These are phyloP conservation scores for Colletotrichum cereale DNA, from an alignment of 2,329 filamentous ascomycete species.

Conservation along the genomic window DNA sequence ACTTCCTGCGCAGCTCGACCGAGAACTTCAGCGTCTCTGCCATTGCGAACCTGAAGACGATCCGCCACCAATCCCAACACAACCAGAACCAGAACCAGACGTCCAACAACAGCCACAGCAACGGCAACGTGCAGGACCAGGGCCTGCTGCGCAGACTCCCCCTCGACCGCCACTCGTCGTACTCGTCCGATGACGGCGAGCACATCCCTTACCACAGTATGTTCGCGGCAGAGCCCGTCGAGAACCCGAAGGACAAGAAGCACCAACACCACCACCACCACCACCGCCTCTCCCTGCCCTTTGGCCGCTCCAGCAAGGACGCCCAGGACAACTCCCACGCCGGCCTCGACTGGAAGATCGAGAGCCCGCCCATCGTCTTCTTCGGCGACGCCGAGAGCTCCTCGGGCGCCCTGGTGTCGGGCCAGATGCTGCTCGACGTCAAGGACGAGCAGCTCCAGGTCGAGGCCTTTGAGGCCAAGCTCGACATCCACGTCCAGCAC, in stretches of 20 bases:
- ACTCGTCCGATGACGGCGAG: conserved; percentile 41
- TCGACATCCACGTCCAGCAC: conserved; percentile 78
- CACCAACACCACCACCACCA: conserved; percentile 46
- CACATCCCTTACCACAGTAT: conserved; percentile 39
- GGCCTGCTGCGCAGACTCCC: conserved; percentile 29
- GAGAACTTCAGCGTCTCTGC: conserved; percentile 52
- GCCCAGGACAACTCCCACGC: conserved; percentile 54
- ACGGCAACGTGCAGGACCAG: conserved; percentile 25
- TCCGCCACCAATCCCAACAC: conserved; percentile 44
- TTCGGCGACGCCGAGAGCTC: conserved; percentile 81
- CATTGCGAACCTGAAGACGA: conserved; percentile 63
- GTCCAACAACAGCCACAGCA: conserved; percentile 7
- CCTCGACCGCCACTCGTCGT: conserved; percentile 37
- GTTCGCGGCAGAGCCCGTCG: conserved; percentile 35
- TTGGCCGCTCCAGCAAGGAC: conserved; percentile 54
- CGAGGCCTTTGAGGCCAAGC: conserved; percentile 72
- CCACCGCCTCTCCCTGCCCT: conserved; percentile 56
- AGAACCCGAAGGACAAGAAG: conserved; percentile 48
- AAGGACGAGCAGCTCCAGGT: conserved; percentile 74
- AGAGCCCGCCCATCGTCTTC: conserved; percentile 89
- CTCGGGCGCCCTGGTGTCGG: conserved; percentile 86
- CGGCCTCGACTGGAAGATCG: conserved; percentile 71
- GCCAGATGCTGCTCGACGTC: conserved; percentile 81
- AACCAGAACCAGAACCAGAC: conserved; percentile 18
- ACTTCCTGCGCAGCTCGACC: conserved; percentile 69